Evolutionary conservation across 495 filamentous ascomycete species (phyloP).

Genomic region (Thermothielavioides terrestris): DNA sequence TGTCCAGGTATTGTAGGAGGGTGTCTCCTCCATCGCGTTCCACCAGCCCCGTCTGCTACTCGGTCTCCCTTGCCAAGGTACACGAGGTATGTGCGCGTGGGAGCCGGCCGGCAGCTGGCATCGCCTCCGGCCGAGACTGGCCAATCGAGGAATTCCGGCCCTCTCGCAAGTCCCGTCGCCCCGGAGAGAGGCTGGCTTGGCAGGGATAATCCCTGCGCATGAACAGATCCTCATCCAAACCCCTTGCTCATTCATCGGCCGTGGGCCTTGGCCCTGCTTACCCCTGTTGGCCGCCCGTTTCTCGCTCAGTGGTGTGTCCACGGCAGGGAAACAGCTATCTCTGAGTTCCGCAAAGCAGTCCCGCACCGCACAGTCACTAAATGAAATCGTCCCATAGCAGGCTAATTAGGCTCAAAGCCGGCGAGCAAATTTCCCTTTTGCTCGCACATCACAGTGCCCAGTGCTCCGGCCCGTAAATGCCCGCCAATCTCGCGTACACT

Average conservation of each 20-base stretch:
- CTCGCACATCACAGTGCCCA: too few relatives aligned
- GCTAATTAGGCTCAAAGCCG: constrained; percentile 14
- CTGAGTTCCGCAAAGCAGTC: not conserved
- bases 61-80: constrained; percentile 4
- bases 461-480: too few relatives aligned
- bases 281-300: not conserved
- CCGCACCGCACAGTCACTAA: constrained; percentile 2
- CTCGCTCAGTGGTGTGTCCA: too few relatives aligned
- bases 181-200: constrained; percentile 12
- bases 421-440: constrained; percentile 5
- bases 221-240: constrained; percentile 18
- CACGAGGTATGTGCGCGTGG: too few relatives aligned
- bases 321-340: too few relatives aligned
- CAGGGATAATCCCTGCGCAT: constrained; percentile 15
- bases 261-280: constrained; percentile 3
- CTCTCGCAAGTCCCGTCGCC: constrained; percentile 18
- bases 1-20: too few relatives aligned
- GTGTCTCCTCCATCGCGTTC: not conserved
- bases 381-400: constrained; percentile 13
- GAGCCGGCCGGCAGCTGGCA: constrained; percentile 8
- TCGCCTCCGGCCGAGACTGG: constrained; percentile 8
- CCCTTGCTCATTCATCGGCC: constrained; percentile 16
- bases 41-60: not conserved
- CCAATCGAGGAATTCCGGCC: constrained; percentile 13
- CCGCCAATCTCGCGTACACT: not conserved